phyloP scores from a whole-genome alignment of 1,139 yeast species.

The Sugiyamaella sp. region DNA sequence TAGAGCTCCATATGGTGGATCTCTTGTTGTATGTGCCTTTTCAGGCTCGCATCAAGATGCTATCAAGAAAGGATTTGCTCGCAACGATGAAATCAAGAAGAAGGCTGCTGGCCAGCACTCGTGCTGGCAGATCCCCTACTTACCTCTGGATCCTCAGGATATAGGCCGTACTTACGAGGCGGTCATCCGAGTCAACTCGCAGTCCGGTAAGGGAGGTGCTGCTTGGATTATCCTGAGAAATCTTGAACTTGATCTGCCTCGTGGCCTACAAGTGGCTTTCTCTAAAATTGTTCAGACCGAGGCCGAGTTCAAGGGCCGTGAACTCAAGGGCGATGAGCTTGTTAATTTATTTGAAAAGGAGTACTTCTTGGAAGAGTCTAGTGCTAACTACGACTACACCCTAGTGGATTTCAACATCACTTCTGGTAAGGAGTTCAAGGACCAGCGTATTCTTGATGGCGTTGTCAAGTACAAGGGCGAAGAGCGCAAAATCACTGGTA shows the following conservation, averaged over 20 bases:
- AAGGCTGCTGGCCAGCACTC: conserved; percentile 27
- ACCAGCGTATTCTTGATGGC: conserved; percentile 55
- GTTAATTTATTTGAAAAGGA: conserved; percentile 71
- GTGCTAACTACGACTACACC: conserved; percentile 34
- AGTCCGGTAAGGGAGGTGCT: conserved; percentile 98
- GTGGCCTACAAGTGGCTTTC: conserved; percentile 88
- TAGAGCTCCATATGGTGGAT: conserved; percentile 97
- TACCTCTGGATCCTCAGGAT: conserved; percentile 95
- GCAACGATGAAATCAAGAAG: conserved; percentile 47
- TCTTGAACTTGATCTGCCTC: conserved; percentile 88
- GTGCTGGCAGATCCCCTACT: conserved; percentile 85
- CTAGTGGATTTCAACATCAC: conserved; percentile 41
- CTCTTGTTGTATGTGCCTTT: conserved; percentile 94
- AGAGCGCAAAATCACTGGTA: conserved; percentile 57
- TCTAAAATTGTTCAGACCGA: conserved; percentile 78
- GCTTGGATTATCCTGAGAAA: conserved; percentile 93
- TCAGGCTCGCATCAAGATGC: conserved; percentile 98
- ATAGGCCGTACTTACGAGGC: conserved; percentile 98
- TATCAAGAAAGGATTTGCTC: conserved; percentile 88
- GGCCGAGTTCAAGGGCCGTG: conserved; percentile 86
- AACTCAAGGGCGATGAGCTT: conserved; percentile 76
- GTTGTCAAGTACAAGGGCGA: conserved; percentile 53
- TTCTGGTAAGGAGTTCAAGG: conserved; percentile 41
- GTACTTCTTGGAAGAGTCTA: conserved; percentile 59
- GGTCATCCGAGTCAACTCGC: conserved; percentile 95